Conservation (phyloP, 352 stramenopile species). For the Globisporangium cystogenes region DNA sequence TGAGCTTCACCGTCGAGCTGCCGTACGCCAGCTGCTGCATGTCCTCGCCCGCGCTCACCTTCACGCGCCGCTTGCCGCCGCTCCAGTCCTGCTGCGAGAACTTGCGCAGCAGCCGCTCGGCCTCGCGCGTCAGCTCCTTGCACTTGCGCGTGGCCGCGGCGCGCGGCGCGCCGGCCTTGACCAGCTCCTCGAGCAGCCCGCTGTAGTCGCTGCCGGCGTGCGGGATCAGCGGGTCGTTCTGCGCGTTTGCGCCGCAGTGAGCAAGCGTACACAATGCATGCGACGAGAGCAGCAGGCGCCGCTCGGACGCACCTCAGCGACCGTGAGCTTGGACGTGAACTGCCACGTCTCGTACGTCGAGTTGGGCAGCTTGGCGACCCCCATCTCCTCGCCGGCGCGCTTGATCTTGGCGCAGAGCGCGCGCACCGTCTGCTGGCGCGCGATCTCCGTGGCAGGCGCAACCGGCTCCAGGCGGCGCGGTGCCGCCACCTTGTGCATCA, state of each 20-base stretch:
- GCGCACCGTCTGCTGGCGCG: conserved; percentile 60
- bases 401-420: conserved; percentile 66
- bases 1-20: conserved; percentile 73
- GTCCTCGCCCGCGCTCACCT: conserved; percentile 24
- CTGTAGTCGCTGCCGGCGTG: conserved; percentile 64
- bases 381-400: conserved; percentile 60
- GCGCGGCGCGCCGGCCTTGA: conserved; percentile 63
- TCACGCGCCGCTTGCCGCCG: conserved; percentile 42
- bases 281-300: too few species aligned
- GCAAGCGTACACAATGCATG: too few species aligned
- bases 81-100: conserved; percentile 40
- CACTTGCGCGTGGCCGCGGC: conserved; percentile 58
- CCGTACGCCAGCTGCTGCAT: conserved; percentile 59
- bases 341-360: conserved; percentile 85
- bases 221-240: conserved; percentile 66
- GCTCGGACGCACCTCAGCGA: conserved; percentile 36
- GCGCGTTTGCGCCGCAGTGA: not conserved
- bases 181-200: conserved; percentile 62
- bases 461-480: conserved; percentile 15
- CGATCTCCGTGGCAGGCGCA: conserved; percentile 56
- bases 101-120: conserved; percentile 46
- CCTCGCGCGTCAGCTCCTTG: conserved; percentile 49
- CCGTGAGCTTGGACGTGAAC: conserved; percentile 68
- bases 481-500: conserved; percentile 25
- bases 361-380: conserved; percentile 72